phyloP scores from a whole-genome alignment of 805 yeast species.

The Ogataea nakhonphanomensis region DNA sequence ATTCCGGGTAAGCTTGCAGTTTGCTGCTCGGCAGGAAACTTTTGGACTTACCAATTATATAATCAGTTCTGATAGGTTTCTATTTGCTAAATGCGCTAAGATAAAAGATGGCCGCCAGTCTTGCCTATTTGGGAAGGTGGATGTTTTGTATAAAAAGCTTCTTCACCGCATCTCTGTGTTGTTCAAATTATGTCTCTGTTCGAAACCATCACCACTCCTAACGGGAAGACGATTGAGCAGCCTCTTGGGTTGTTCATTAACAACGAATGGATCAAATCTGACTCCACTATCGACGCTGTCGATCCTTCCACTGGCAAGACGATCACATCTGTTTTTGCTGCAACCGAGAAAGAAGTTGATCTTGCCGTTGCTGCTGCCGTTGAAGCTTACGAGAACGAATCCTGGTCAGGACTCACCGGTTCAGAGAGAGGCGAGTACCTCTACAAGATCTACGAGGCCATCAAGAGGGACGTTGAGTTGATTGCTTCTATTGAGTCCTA shows the following conservation, averaged over 20 bases:
- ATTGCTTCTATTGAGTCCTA: constrained; percentile 53
- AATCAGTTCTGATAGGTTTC: neutral
- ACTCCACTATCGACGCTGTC: constrained; percentile 23
- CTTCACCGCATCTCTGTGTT: neutral
- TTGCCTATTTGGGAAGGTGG: neutral
- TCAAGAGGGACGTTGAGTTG: constrained; percentile 47
- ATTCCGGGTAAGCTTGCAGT: too few species aligned
- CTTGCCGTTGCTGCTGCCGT: constrained; percentile 65
- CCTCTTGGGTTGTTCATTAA: constrained; percentile 58
- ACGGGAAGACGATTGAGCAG: constrained; percentile 30
- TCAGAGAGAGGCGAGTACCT: constrained; percentile 49
- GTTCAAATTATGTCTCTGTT: constrained; percentile 17
- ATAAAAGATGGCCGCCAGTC: neutral
- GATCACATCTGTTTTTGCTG: constrained; percentile 56
- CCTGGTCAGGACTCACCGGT: constrained; percentile 50
- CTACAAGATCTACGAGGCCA: constrained; percentile 47
- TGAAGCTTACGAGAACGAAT: constrained; percentile 47
- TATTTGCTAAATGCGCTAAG: neutral
- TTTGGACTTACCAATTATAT: too few species aligned
- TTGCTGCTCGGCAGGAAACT: too few species aligned
- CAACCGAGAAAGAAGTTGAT: constrained; percentile 57
- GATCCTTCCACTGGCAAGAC: constrained; percentile 52
- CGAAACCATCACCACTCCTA: constrained; percentile 30
- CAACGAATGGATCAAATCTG: constrained; percentile 44
- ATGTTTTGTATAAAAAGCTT: constrained; percentile 1